Conservation (phyloP, 495 filamentous ascomycete genomes). For the Cladorrhinum samala region DNA sequence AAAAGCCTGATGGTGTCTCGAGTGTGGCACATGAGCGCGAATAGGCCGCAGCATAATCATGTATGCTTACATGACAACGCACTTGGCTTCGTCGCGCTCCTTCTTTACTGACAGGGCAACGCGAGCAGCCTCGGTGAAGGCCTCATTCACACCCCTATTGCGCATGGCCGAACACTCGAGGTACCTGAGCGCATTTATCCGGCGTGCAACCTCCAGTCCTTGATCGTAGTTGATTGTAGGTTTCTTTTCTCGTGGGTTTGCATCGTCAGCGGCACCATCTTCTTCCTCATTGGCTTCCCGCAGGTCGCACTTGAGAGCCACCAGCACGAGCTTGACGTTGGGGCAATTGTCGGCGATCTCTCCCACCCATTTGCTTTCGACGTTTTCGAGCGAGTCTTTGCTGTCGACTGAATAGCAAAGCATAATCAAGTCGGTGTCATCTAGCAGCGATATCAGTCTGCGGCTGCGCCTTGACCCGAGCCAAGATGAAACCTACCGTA, state of each 20-base stretch:
- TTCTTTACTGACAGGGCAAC: conserved; percentile 89
- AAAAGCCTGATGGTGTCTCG: no score
- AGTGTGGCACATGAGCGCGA: no score
- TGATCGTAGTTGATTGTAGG: conserved; percentile 86
- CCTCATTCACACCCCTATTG: conserved; percentile 95
- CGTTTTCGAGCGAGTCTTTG: conserved; percentile 93
- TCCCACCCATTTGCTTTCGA: conserved; percentile 94
- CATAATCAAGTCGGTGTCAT: conserved; percentile 97
- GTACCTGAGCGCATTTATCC: conserved; percentile 83
- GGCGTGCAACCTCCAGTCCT: conserved; percentile 85
- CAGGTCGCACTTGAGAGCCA: conserved; percentile 94
- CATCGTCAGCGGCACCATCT: conserved; percentile 35
- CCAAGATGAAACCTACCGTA: conserved; percentile 57
- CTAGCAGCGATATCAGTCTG: conserved; percentile 14
- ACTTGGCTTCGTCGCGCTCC: conserved; percentile 49
- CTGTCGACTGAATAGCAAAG: conserved; percentile 97
- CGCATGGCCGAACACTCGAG: conserved; percentile 98
- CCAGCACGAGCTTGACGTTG: conserved; percentile 88
- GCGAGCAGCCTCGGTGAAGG: conserved; percentile 94
- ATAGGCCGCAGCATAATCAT: neutral
- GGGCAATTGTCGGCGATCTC: conserved; percentile 98
- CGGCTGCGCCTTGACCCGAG: neutral
- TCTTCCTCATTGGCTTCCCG: conserved; percentile 64
- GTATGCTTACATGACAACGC: conserved; percentile 48
- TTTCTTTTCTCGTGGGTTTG: conserved; percentile 51